These are phyloP conservation scores for Miscanthus sacchariflorus DNA, from an alignment of 202 grass and related monocot genomes.

Conservation along the genomic window DNA sequence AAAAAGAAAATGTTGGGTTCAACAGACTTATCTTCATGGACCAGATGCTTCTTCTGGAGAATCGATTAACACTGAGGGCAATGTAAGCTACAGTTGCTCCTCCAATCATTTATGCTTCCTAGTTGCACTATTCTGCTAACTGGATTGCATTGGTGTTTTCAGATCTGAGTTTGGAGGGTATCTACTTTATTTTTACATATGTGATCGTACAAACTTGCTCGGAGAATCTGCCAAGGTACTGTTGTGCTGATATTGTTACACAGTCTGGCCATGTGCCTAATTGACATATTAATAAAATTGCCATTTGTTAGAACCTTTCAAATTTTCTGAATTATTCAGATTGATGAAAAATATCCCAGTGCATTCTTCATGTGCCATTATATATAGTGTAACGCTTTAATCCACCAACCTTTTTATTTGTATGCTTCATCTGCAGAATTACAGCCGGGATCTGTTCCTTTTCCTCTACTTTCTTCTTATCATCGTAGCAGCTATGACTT, in stretches of 20 bases:
- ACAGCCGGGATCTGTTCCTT: slow-evolving; percentile 92
- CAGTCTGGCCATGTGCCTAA: slow-evolving; percentile 4
- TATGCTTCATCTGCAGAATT: slow-evolving; percentile 72
- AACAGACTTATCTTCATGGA: slow-evolving; percentile 87
- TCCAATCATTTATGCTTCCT: slow-evolving; percentile 4
- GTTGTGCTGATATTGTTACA: slow-evolving; percentile 35
- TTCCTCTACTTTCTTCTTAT: slow-evolving; percentile 99
- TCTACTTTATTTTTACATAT: slow-evolving; percentile 92
- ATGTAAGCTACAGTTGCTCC: slow-evolving; percentile 70
- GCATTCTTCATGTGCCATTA: slow-evolving; percentile 2
- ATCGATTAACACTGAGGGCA: slow-evolving; percentile 76
- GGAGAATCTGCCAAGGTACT: slow-evolving; percentile 93
- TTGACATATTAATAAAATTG: slow-evolving; percentile 8
- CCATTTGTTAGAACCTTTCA: slow-evolving; percentile 28
- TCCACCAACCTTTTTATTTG: slow-evolving; percentile 17
- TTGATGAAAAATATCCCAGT: slow-evolving; percentile 40
- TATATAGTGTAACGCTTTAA: slow-evolving; percentile 35
- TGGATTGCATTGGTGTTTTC: slow-evolving; percentile 44
- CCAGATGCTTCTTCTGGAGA: slow-evolving; percentile 78
- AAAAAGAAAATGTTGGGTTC: slow-evolving; percentile 37
- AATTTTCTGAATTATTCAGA: slow-evolving; percentile 22
- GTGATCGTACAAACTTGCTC: slow-evolving; percentile 87
- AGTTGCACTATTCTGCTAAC: slow-evolving; percentile 49
- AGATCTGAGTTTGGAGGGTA: slow-evolving; percentile 94
- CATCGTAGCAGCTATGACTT: slow-evolving; percentile 92